These are phyloP conservation scores for Lyophyllum decastes DNA, from an alignment of 768 basidiomycete species.

Conservation along the genomic window DNA sequence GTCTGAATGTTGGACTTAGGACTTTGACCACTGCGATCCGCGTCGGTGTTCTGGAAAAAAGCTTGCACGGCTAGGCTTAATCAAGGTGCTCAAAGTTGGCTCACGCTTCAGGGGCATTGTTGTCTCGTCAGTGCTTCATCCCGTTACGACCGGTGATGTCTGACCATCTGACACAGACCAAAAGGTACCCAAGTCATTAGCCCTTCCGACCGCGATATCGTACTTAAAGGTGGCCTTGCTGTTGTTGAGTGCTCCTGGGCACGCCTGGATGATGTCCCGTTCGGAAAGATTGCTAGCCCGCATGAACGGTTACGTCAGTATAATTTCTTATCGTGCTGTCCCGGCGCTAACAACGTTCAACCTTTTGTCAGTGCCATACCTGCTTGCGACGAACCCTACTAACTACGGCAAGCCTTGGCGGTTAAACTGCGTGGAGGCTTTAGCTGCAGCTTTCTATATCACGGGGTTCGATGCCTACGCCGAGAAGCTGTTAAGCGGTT, in stretches of 20 bases:
- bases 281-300: constrained; percentile 89
- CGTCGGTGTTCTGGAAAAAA: constrained; percentile 83
- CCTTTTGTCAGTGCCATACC: constrained; percentile 76
- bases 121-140: constrained; percentile 70
- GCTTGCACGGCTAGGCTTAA: constrained; percentile 80
- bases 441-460: constrained; percentile 95
- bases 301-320: constrained; percentile 85
- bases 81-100: constrained; percentile 82
- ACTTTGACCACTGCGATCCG: constrained; percentile 98
- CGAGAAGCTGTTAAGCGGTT: constrained; percentile 73
- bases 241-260: constrained; percentile 99
- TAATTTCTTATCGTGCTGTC: background rate
- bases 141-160: background rate
- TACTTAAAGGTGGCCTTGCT: constrained; percentile 76
- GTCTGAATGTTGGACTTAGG: constrained; percentile 45
- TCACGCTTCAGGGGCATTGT: constrained; percentile 89
- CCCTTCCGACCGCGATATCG: constrained; percentile 81
- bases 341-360: background rate
- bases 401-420: constrained; percentile 99
- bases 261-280: constrained; percentile 91
- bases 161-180: constrained; percentile 51
- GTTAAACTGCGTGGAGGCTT: constrained; percentile 91
- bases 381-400: constrained; percentile 93
- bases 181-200: constrained; percentile 79
- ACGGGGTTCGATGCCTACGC: constrained; percentile 85